Evolutionary conservation across 2,329 filamentous ascomycete genomes (phyloP).

Genomic region (Pseudogymnoascus sp.): DNA sequence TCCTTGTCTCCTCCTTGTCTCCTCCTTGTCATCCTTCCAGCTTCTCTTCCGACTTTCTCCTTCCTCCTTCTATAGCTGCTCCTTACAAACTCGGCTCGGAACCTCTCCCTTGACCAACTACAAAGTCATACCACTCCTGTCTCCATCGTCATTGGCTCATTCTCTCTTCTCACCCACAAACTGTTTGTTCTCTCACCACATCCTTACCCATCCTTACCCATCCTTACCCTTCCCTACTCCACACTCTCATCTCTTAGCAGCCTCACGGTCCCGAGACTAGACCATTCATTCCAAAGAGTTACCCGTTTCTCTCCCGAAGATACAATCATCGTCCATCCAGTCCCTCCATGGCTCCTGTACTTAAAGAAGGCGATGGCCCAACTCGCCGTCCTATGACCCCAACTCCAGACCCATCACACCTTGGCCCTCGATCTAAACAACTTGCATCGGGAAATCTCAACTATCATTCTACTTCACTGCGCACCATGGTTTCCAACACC

Average conservation of each 20-base stretch:
- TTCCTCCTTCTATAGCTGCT: not conserved
- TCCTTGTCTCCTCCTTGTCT: not conserved
- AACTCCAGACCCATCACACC: constrained; percentile 21
- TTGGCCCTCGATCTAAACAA: constrained; percentile 17
- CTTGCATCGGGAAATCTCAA: constrained; percentile 21
- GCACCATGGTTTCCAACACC: constrained; percentile 24
- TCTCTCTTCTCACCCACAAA: not conserved
- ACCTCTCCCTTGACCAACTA: not conserved
- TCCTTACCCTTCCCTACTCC: not conserved
- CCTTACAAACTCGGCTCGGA: not conserved
- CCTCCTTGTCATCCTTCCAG: not conserved
- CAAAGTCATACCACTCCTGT: not conserved
- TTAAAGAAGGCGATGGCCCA: constrained; percentile 8
- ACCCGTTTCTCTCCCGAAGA: not conserved
- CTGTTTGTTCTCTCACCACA: not conserved
- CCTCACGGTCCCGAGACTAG: not conserved
- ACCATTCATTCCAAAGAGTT: not conserved
- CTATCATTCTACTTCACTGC: constrained; percentile 22
- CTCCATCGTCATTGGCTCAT: not conserved
- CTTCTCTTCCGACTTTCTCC: not conserved
- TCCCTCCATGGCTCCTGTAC: not conserved
- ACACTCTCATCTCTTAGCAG: not conserved
- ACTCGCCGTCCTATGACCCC: constrained; percentile 16
- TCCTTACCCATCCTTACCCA: not conserved
- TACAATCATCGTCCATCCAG: not conserved